Evolutionary conservation across 1,284 basidiomycete genomes (phyloP).

Genomic region (Cryptococcus sp.): DNA sequence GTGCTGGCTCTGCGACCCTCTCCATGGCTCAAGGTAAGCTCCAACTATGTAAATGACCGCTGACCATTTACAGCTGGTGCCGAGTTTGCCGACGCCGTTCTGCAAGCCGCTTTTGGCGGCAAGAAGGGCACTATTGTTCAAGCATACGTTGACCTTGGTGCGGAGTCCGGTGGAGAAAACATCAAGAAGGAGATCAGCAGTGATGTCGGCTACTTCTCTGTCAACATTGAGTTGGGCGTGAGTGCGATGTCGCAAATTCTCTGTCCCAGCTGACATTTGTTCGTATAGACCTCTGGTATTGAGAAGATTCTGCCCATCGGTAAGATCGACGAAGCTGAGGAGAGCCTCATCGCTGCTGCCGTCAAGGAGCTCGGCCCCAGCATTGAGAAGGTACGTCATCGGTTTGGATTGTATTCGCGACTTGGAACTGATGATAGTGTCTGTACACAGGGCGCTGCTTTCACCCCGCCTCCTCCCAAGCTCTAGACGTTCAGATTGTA

Average conservation of each 20-base stretch:
- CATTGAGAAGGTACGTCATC: constrained; percentile 56
- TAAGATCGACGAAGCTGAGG: constrained; percentile 57
- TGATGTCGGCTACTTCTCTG: constrained; percentile 81
- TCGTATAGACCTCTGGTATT: constrained; percentile 53
- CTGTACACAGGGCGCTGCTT: constrained; percentile 41
- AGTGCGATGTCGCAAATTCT: constrained; percentile 24
- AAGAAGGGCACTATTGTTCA: constrained; percentile 82
- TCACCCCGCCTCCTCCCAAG: constrained; percentile 51
- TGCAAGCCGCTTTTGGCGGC: constrained; percentile 77
- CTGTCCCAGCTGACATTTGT: constrained; percentile 7
- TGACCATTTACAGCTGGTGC: constrained; percentile 63
- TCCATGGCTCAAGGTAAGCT: constrained; percentile 79
- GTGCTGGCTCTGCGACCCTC: constrained; percentile 83
- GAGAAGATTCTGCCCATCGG: constrained; percentile 61
- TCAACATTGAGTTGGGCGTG: constrained; percentile 86
- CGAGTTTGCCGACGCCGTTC: constrained; percentile 79
- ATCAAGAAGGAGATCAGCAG: constrained; percentile 55
- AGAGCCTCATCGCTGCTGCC: constrained; percentile 56
- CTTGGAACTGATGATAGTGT: neutral
- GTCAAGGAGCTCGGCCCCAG: constrained; percentile 59
- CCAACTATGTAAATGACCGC: neutral
- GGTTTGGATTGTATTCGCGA: neutral
- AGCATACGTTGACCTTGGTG: constrained; percentile 78
- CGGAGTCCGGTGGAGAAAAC: constrained; percentile 53
- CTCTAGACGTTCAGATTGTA: constrained; percentile 31